These are phyloP conservation scores for Gastrolobium villosum DNA, from an alignment of 306 rosid species.

Conservation along the genomic window DNA sequence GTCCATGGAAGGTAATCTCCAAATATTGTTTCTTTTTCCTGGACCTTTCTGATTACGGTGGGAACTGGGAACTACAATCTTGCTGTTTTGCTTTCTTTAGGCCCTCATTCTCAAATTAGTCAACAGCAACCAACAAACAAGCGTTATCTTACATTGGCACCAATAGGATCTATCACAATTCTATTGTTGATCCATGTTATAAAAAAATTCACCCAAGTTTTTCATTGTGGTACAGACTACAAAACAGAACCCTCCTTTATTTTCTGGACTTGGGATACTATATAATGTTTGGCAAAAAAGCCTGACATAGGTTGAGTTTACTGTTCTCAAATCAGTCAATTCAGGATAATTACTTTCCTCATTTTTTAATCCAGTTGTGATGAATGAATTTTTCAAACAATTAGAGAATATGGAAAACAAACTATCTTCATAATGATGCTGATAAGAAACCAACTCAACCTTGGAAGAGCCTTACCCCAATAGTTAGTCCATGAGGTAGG, in stretches of 20 bases:
- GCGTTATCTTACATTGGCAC: neutral
- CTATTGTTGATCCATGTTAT: neutral
- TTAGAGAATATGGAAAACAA: neutral
- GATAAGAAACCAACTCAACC: too few species aligned
- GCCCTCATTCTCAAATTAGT: slow-evolving; percentile 29
- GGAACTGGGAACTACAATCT: slow-evolving; percentile 27
- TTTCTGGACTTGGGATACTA: neutral
- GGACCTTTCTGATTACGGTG: neutral
- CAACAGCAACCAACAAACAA: slow-evolving; percentile 24
- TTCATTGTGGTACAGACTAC: neutral
- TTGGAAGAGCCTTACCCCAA: too few species aligned
- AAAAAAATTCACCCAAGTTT: neutral
- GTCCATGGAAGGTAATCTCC: slow-evolving; percentile 89
- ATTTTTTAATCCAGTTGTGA: slow-evolving; percentile 5
- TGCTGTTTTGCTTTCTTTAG: slow-evolving; percentile 22
- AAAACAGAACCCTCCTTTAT: neutral
- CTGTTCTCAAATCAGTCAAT: slow-evolving; percentile 30
- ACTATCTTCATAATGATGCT: neutral
- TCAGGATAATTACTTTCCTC: slow-evolving; percentile 27
- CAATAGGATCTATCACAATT: slow-evolving; percentile 16
- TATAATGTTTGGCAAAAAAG: neutral
- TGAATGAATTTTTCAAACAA: neutral
- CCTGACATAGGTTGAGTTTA: neutral
- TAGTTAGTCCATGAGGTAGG: too few species aligned
- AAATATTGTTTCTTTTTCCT: slow-evolving; percentile 23